Evolutionary conservation across 225 moss, liverwort and hornwort species (phyloP).

Genomic region (Sphagnum tenellum): DNA sequence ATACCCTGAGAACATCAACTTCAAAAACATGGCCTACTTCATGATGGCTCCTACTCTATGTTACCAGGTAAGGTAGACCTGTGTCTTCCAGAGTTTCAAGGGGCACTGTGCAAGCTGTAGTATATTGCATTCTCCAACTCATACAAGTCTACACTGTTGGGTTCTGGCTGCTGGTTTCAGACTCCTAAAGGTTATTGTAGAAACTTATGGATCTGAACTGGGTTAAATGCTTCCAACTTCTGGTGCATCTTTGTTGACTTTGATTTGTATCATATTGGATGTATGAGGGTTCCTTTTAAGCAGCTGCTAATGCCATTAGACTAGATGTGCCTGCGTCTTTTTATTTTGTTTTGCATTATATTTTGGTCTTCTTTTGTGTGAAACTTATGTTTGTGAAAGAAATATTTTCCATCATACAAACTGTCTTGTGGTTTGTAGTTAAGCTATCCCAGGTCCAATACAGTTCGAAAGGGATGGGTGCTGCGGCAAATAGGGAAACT

Average conservation of each 20-base stretch:
- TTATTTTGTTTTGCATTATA: no score
- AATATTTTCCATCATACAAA: no score
- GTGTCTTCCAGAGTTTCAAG: background rate
- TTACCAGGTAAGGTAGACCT: conserved; percentile 57
- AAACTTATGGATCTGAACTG: no score
- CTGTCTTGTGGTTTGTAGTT: conserved; percentile 31
- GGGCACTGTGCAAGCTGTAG: background rate
- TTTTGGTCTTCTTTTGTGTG: no score
- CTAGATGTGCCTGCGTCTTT: no score
- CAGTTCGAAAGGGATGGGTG: conserved; percentile 81
- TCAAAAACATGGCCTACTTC: conserved; percentile 65
- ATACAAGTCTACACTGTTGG: no score
- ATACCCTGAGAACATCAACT: conserved; percentile 70
- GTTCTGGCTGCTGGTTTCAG: no score
- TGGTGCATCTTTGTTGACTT: no score
- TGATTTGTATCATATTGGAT: background rate
- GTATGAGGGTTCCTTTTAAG: background rate
- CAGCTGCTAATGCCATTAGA: no score
- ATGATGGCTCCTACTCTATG: conserved; percentile 90
- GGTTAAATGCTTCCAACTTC: no score
- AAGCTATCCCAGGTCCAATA: conserved; percentile 65
- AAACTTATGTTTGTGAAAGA: no score
- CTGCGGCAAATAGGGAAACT: conserved; percentile 71
- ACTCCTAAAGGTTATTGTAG: background rate
- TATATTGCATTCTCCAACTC: background rate